phyloP scores from a whole-genome alignment of 495 filamentous ascomycete genomes.

The Tuber indicum region DNA sequence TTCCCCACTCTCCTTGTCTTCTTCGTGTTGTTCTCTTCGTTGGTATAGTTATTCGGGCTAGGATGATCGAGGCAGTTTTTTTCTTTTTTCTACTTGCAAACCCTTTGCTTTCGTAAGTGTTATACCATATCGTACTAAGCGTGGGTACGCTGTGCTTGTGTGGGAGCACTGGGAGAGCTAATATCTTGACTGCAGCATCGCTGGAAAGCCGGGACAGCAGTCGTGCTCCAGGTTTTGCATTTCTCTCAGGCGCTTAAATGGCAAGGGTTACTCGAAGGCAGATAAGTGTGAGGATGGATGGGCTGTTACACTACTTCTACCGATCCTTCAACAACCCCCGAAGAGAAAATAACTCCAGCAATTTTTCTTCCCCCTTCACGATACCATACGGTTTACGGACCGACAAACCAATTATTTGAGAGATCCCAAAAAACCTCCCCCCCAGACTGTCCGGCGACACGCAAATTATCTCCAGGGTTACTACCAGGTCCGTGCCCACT shows the following conservation, averaged over 20 bases:
- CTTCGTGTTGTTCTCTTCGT: neutral
- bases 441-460: neutral
- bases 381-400: neutral
- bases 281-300: neutral
- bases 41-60: neutral
- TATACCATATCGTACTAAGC: neutral
- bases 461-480: neutral
- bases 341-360: neutral
- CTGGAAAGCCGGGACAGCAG: neutral
- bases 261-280: neutral
- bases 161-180: neutral
- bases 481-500: neutral
- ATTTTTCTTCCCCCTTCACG: neutral
- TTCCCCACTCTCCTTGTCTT: neutral
- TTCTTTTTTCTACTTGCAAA: neutral
- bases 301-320: neutral
- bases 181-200: neutral
- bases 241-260: neutral
- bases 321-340: neutral
- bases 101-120: neutral
- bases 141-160: neutral
- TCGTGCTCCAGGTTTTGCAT: neutral
- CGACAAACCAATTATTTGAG: neutral
- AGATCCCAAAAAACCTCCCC: neutral
- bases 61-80: neutral